Base-by-base conservation (phyloP, 2,329 filamentous ascomycete species). In the Penicillium sp. region DNA sequence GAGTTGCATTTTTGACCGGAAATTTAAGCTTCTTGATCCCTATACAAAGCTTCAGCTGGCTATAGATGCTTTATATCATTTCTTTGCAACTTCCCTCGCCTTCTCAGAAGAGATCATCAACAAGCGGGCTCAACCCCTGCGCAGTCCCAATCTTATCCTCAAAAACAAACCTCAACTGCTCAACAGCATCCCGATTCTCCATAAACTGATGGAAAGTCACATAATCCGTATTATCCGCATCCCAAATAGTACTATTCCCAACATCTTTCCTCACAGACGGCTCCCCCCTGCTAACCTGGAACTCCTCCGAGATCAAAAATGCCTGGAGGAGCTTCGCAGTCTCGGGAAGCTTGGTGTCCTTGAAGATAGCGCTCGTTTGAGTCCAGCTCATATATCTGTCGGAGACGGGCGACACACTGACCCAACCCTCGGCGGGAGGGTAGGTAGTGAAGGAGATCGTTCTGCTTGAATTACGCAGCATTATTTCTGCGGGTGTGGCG, bases 301-400 rank as follows among this genome's bases (percentile, higher is more conserved):
- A 42, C 10, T 61, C 59, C 45, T 72, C 60, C 58, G 76, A 81
- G 12, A 85, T 69, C 6, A 85, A 61, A 67, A 72, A 85, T 67
- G 77, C 81, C 65, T 82, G 77, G 9, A 85, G 76, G 28, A 85
- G 72, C 73, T 84, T 85, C 30, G 84, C 81, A 35, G 78, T 78
- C 69, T 85, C 82, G 0, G 82, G 81, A 54, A 83, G 81, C 0
- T 81, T 81, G 0, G 84, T 82, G 33, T 81, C 72, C 57, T 79
- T 80, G 33, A 83, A 73, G 60, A 86, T 86, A 1, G 77, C 84
- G 1, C 72, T 81, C 0, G 71, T 77, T 65, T 86, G 83, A 0
- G 81, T 65, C 84, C 84, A 86, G 3, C 76, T 76, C 7, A 83
- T 79, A 61, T 80, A 84, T 51, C 75, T 26, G 45, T 49, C 45